Percentiles rank a stretch among this genome's conserved stretches.
phyloP scores from a whole-genome alignment of 2,329 filamentous ascomycete species.

The Stagonosporopsis vannaccii region DNA sequence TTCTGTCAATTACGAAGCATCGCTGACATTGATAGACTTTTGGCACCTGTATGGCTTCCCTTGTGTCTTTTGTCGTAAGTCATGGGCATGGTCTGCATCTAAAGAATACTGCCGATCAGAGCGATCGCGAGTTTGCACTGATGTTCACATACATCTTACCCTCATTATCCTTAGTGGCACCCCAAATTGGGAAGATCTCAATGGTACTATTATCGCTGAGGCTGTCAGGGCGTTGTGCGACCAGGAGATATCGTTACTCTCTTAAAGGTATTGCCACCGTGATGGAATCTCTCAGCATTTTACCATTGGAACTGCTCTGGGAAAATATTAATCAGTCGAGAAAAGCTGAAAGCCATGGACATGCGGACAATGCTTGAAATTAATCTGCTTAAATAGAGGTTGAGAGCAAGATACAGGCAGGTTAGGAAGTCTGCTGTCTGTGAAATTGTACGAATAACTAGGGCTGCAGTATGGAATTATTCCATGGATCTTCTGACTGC shows the following conservation, averaged over 20 bases:
- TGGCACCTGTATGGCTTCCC: not conserved
- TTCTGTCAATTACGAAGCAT: not conserved
- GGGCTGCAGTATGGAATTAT: not conserved
- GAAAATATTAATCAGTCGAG: not conserved
- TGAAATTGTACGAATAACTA: not conserved
- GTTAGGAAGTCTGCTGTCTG: not conserved
- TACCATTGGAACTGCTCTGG: not conserved
- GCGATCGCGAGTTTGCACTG: not conserved
- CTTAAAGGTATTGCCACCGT: not conserved
- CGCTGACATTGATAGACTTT: not conserved
- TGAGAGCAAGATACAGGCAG: not conserved
- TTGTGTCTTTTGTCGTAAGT: not conserved
- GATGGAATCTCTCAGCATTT: constrained; percentile 5
- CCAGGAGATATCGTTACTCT: not conserved
- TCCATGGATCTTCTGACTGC: not conserved
- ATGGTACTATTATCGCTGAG: not conserved
- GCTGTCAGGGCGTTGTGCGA: not conserved
- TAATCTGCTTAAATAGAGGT: not conserved
- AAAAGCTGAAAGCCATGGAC: constrained; percentile 1
- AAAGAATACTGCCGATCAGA: not conserved
- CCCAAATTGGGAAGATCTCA: not conserved
- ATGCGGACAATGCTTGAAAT: not conserved
- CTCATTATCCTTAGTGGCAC: not conserved
- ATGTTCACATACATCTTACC: constrained; percentile 4
- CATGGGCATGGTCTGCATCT: not conserved